phyloP scores from a whole-genome alignment of 495 filamentous ascomycete genomes.

The Acidiella bohemica region DNA sequence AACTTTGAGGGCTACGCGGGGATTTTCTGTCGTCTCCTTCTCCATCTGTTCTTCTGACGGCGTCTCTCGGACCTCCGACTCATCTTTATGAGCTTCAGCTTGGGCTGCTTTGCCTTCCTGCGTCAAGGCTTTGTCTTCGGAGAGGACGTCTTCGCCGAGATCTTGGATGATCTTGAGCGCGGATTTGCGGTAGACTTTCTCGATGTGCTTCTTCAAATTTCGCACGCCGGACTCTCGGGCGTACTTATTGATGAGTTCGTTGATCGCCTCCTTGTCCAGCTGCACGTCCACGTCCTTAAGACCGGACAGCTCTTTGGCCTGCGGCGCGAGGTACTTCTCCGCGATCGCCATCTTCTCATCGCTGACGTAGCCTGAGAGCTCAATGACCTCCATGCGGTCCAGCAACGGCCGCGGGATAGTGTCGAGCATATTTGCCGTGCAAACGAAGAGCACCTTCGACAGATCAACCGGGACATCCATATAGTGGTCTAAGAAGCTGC shows the following conservation, averaged over 20 bases:
- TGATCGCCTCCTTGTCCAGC: conserved; percentile 72
- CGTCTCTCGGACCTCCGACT: conserved; percentile 43
- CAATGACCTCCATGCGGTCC: conserved; percentile 97
- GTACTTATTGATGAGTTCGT: conserved; percentile 96
- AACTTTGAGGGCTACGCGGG: conserved; percentile 68
- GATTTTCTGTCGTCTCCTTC: conserved; percentile 58
- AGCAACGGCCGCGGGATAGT: conserved; percentile 91
- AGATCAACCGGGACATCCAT: conserved; percentile 98
- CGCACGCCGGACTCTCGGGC: conserved; percentile 94
- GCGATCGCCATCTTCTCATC: conserved; percentile 99
- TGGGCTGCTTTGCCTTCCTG: conserved; percentile 76
- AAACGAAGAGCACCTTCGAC: conserved; percentile 96
- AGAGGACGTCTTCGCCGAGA: conserved; percentile 71
- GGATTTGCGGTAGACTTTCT: conserved; percentile 96
- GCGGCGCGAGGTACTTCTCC: conserved; percentile 77
- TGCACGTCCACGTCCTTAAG: conserved; percentile 80
- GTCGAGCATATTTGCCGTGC: conserved; percentile 97
- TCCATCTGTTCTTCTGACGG: conserved; percentile 40
- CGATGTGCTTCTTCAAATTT: conserved; percentile 98
- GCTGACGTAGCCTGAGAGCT: conserved; percentile 90
- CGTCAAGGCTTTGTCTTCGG: conserved; percentile 73
- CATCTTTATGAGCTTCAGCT: conserved; percentile 51
- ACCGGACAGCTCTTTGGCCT: conserved; percentile 80
- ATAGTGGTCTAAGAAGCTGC: conserved; percentile 94
- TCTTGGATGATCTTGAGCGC: conserved; percentile 96